Evolutionary conservation across 2,329 filamentous ascomycete species (phyloP).

Genomic region (Ophiostoma sp.): DNA sequence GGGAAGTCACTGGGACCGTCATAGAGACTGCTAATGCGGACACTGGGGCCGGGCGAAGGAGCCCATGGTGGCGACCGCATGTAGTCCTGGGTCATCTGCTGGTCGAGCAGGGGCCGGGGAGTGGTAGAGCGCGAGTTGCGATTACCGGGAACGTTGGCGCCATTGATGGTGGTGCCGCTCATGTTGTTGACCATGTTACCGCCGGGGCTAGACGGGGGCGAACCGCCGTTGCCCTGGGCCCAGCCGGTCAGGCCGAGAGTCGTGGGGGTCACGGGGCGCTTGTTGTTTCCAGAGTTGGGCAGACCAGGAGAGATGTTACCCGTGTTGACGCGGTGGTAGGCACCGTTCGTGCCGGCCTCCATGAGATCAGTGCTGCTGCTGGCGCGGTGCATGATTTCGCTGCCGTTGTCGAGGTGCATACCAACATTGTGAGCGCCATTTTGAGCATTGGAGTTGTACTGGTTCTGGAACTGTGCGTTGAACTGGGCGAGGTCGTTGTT

Average conservation of each 20-base stretch:
- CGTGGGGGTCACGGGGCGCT: slow-evolving; percentile 23
- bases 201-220: slow-evolving; percentile 5
- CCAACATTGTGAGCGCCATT: background rate
- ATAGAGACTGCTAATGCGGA: slow-evolving; percentile 25
- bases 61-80: slow-evolving; percentile 23
- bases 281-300: slow-evolving; percentile 12
- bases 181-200: slow-evolving; percentile 9
- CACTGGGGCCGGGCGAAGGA: slow-evolving; percentile 24
- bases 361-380: slow-evolving; percentile 13
- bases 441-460: background rate
- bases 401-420: background rate
- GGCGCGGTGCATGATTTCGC: slow-evolving; percentile 14
- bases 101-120: slow-evolving; percentile 20
- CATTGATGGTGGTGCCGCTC: slow-evolving; percentile 13
- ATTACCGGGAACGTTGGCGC: slow-evolving; percentile 4
- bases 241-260: slow-evolving; percentile 22
- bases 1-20: slow-evolving; percentile 24
- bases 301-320: slow-evolving; percentile 7
- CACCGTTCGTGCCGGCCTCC: background rate
- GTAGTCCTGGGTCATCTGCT: slow-evolving; percentile 24
- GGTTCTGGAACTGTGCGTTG: slow-evolving; percentile 16
- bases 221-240: slow-evolving; percentile 8
- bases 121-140: slow-evolving; percentile 18
- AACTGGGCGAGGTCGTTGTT: slow-evolving; percentile 15
- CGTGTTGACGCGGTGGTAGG: slow-evolving; percentile 5